A percentile compares a stretch with the other conserved stretches of the same genome.
Conservation (phyloP, 768 basidiomycete genomes). For the Megacollybia marginata region DNA sequence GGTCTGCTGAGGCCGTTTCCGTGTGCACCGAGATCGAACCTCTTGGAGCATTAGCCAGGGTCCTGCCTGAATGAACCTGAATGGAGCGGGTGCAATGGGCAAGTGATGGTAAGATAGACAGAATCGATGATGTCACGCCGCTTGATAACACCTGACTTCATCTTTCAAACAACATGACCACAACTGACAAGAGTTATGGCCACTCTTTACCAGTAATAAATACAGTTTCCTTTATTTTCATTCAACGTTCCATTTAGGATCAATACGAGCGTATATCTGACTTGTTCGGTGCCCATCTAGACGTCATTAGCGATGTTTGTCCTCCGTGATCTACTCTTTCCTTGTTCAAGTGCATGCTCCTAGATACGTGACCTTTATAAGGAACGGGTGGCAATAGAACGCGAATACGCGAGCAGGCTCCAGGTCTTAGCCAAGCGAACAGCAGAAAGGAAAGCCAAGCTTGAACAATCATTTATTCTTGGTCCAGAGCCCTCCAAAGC, state of each 20-base stretch:
- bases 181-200: conserved; percentile 35
- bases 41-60: too few relatives aligned
- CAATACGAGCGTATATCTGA: conserved; percentile 59
- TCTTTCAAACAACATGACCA: conserved; percentile 1
- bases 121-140: too few relatives aligned
- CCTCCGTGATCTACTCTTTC: not conserved
- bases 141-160: not conserved
- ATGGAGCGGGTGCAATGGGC: too few relatives aligned
- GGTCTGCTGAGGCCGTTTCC: too few relatives aligned
- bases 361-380: conserved; percentile 71
- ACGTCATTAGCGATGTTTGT: conserved; percentile 56
- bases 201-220: conserved; percentile 44
- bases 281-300: conserved; percentile 59
- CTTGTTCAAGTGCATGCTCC: not conserved
- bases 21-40: too few relatives aligned
- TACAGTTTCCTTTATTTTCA: conserved; percentile 4
- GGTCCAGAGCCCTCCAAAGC: conserved; percentile 64
- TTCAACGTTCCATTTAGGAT: conserved; percentile 37
- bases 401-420: conserved; percentile 72
- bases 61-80: too few relatives aligned
- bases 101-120: too few relatives aligned
- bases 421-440: conserved; percentile 60
- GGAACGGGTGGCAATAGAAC: conserved; percentile 61
- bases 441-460: conserved; percentile 60
- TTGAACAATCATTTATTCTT: conserved; percentile 45